A percentile compares a stretch with the other conserved stretches of the same genome.
Conservation (phyloP, 2,329 filamentous ascomycete species). For the Colletotrichum aenigma region DNA sequence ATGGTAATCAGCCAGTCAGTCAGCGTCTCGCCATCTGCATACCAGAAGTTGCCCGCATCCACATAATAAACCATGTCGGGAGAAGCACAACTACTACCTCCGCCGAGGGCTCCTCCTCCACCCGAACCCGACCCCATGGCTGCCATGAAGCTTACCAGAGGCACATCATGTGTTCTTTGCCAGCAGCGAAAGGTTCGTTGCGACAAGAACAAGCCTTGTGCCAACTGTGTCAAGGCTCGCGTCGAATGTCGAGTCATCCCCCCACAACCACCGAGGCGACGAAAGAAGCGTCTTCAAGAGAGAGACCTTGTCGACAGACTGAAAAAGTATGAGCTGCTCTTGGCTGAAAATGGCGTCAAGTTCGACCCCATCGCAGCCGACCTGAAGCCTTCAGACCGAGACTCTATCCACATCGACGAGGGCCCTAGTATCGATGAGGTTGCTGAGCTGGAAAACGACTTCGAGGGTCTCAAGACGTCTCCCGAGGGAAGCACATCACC, state of each 20-base stretch:
- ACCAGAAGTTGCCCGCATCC: neutral
- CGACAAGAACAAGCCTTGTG: constrained; percentile 74
- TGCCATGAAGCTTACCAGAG: constrained; percentile 59
- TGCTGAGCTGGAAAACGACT: constrained; percentile 60
- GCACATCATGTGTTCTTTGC: constrained; percentile 72
- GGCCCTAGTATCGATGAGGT: constrained; percentile 47
- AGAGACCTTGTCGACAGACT: constrained; percentile 73
- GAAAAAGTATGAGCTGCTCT: constrained; percentile 68
- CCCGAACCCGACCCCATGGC: constrained; percentile 39
- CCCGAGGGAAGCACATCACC: constrained; percentile 47
- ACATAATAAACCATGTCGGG: constrained; percentile 21
- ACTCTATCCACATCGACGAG: constrained; percentile 4
- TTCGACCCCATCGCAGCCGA: constrained; percentile 70
- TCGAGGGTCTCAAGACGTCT: constrained; percentile 58
- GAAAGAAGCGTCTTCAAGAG: constrained; percentile 71
- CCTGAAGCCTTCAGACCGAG: constrained; percentile 35
- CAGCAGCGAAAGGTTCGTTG: constrained; percentile 80
- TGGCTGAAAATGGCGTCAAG: constrained; percentile 69
- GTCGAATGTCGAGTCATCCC: constrained; percentile 66
- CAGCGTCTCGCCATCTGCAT: neutral
- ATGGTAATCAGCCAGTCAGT: neutral
- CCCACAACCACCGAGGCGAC: constrained; percentile 59
- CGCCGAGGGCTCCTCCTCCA: constrained; percentile 24
- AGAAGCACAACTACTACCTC: constrained; percentile 22
- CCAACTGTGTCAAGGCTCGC: constrained; percentile 68